phyloP scores from a whole-genome alignment of 2,329 filamentous ascomycete species.

The Alternaria infectoria region DNA sequence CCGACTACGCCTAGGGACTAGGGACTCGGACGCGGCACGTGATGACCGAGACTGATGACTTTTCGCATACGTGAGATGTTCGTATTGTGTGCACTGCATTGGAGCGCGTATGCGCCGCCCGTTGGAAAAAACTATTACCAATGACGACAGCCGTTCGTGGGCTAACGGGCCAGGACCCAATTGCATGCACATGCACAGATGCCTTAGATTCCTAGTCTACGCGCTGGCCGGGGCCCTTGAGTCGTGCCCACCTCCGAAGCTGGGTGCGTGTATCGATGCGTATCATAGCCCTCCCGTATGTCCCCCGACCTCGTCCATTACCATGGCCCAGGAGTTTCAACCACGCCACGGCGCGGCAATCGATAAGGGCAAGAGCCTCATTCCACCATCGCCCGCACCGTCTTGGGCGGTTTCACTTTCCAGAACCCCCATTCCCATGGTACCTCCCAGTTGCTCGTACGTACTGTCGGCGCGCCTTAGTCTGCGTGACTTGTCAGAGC shows the following conservation, averaged over 20 bases:
- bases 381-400: not conserved
- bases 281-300: not conserved
- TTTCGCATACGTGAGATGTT: constrained; percentile 14
- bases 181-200: constrained; percentile 22
- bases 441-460: constrained; percentile 12
- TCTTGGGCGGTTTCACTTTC: not conserved
- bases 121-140: constrained; percentile 17
- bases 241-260: constrained; percentile 15
- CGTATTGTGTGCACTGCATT: constrained; percentile 13
- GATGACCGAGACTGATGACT: constrained; percentile 18
- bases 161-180: constrained; percentile 25
- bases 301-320: not conserved
- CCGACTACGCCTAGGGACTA: not conserved
- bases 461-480: constrained; percentile 3
- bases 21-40: constrained; percentile 17
- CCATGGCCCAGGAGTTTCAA: constrained; percentile 17
- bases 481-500: constrained; percentile 16
- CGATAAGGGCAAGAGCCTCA: constrained; percentile 28
- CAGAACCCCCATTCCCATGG: not conserved
- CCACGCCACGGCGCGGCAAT: constrained; percentile 22
- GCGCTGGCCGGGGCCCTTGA: constrained; percentile 23
- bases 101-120: constrained; percentile 21
- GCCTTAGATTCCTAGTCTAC: constrained; percentile 19
- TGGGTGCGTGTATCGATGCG: not conserved
- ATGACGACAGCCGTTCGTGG: constrained; percentile 22